Percentiles rank a stretch among this genome's conserved stretches.
Conservation (phyloP, 2,329 filamentous ascomycete genomes). For the Graphilbum fragrans region DNA sequence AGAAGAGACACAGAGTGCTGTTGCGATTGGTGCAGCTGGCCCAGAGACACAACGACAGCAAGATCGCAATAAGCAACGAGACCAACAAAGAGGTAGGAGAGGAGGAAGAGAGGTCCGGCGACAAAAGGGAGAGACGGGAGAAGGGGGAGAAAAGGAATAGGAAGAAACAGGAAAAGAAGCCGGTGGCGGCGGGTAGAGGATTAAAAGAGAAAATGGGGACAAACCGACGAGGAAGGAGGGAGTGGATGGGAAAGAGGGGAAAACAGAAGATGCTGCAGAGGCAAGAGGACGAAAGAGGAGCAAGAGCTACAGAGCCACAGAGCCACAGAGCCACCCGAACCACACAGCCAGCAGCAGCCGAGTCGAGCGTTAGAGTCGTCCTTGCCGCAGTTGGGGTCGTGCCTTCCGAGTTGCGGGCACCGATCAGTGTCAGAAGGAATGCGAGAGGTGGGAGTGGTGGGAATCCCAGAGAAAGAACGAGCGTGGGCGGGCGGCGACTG, state of each 20-base stretch:
- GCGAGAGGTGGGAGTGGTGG: constrained; percentile 4
- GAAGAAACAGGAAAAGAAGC: not conserved
- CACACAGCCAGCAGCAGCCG: too few species aligned
- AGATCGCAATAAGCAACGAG: not conserved
- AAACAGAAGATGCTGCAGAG: not conserved
- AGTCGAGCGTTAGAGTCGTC: not conserved
- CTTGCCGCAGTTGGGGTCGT: constrained; percentile 3
- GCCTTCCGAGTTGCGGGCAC: constrained; percentile 2
- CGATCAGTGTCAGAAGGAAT: constrained; percentile 3
- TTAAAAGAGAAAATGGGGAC: not conserved
- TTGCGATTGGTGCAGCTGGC: too few species aligned
- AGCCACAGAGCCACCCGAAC: too few species aligned
- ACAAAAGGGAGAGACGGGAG: not conserved
- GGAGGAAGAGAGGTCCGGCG: not conserved
- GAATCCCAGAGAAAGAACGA: not conserved
- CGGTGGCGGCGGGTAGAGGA: too few species aligned
- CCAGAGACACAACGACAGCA: too few species aligned
- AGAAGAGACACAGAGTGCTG: too few species aligned
- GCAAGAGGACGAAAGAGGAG: not conserved
- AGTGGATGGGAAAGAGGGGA: not conserved
- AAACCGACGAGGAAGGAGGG: constrained; percentile 1
- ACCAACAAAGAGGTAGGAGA: not conserved
- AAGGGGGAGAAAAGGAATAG: not conserved
- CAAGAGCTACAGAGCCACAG: not conserved
- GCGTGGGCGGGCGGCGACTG: not conserved